These are phyloP conservation scores for Talaromyces albobiverticillius DNA, from an alignment of 2,329 filamentous ascomycete genomes.

Conservation along the genomic window DNA sequence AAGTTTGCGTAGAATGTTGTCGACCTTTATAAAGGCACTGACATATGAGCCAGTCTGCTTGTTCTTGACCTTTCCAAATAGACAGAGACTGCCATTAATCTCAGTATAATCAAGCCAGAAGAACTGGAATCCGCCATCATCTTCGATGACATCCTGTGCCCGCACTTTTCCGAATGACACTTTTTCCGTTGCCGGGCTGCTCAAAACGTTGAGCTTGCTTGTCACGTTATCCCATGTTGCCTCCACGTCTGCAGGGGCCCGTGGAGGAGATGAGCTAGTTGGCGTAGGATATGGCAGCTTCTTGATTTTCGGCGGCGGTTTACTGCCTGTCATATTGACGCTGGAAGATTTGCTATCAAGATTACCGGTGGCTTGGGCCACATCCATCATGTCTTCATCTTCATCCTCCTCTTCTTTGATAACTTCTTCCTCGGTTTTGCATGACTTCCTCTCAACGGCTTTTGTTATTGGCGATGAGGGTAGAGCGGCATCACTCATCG, in stretches of 20 bases:
- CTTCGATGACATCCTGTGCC: conserved; percentile 81
- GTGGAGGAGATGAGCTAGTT: conserved; percentile 71
- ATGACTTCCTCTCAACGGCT: conserved; percentile 67
- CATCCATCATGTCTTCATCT: conserved; percentile 80
- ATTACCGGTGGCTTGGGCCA: conserved; percentile 70
- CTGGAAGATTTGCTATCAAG: conserved; percentile 62
- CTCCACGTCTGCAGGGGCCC: conserved; percentile 64
- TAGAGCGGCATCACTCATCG: conserved; percentile 74
- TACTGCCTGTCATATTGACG: conserved; percentile 80
- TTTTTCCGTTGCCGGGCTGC: conserved; percentile 64
- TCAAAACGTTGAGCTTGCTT: conserved; percentile 79
- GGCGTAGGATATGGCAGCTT: conserved; percentile 69
- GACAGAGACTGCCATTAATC: conserved; percentile 81
- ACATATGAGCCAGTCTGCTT: conserved; percentile 75
- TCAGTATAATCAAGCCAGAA: conserved; percentile 98
- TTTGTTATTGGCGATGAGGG: conserved; percentile 86
- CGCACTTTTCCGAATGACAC: conserved; percentile 73
- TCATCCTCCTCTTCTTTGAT: conserved; percentile 68
- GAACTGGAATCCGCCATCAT: conserved; percentile 86
- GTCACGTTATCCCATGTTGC: conserved; percentile 87
- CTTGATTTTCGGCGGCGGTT: conserved; percentile 71
- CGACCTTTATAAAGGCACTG: conserved; percentile 93
- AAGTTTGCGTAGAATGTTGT: conserved; percentile 88
- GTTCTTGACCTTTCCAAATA: conserved; percentile 95
- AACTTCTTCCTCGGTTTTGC: conserved; percentile 59